Base-by-base conservation (phyloP, 306 rosid species). In the Cucurbita argyrosperma region DNA sequence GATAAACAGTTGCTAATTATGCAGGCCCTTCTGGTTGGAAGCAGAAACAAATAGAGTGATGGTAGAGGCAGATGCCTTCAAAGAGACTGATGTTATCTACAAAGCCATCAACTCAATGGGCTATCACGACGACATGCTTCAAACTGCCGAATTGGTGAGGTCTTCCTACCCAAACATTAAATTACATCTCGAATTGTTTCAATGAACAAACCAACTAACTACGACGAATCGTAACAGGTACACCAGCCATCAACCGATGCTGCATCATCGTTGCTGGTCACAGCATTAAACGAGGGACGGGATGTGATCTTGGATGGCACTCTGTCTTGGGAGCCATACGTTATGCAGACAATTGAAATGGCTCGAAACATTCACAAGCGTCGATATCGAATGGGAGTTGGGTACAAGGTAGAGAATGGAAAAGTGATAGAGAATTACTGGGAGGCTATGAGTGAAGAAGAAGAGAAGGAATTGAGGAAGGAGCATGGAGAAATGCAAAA, bases 221-320 rank as follows among this genome's bases (percentile, higher is more conserved):
- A 23, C n/a, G 53, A 47, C 30, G 30, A 23, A 46, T 7, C 40
- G 13, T 21, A 49, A 13, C 65, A 90, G 98, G 97, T 90, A 73
- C 97, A 94, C 76, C 89, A 91, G 83, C 77, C 90, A 19, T 94
- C 97, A 0, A 85, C 82, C 0, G 90, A 94, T 82, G 97, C 99
- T 1, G 99, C 99, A 61, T 91, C 96, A 21, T 94, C 97, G 0
- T 76, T 94, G 12, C 84, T 94, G 59, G 99, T 94, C 76, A 83
- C 91, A 4, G 99, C 99, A 2, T 82, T 94, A 23, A 94, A 91
- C 21, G 89, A 89, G 46, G 99, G 99, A 58, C 72, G 96, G 26
- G 99, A 94, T 70, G 97, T 94, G 84, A 91, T 88, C 62, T 81
- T 94, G 91, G 99, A 94, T 68, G 90, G 96, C 57, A 94, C 99